Evolutionary conservation across 495 filamentous ascomycete genomes (phyloP).

Genomic region (Hyaloscypha bicolor): DNA sequence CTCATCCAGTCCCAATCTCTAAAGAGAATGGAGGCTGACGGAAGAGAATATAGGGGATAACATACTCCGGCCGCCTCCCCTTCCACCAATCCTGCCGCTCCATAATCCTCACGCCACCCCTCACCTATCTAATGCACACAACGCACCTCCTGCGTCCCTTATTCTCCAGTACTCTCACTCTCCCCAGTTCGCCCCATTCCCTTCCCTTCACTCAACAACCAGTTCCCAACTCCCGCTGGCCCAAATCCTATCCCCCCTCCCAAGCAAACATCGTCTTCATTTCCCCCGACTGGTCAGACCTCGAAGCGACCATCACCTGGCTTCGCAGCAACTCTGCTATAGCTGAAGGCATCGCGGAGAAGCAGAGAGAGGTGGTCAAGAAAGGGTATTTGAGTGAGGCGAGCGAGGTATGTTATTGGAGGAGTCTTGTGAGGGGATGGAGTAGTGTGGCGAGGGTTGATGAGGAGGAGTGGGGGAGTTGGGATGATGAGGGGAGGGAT

Average conservation of each 20-base stretch:
- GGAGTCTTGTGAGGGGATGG: slow-evolving; percentile 51
- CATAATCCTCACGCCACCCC: slow-evolving; percentile 49
- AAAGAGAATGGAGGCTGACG: not conserved
- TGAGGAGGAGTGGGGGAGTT: slow-evolving; percentile 30
- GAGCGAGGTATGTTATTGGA: slow-evolving; percentile 58
- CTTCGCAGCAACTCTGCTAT: slow-evolving; percentile 43
- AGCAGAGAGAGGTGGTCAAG: slow-evolving; percentile 48
- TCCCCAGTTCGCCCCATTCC: not conserved
- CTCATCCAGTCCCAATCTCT: not conserved
- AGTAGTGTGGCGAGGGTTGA: slow-evolving; percentile 34
- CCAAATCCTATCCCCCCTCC: slow-evolving; percentile 36
- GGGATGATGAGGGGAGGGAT: slow-evolving; percentile 28
- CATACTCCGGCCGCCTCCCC: slow-evolving; percentile 59
- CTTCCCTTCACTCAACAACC: not conserved
- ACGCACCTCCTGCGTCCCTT: slow-evolving; percentile 49
- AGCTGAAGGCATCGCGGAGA: slow-evolving; percentile 50
- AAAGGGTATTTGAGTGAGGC: slow-evolving; percentile 52
- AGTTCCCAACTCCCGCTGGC: slow-evolving; percentile 36
- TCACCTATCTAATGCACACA: slow-evolving; percentile 52
- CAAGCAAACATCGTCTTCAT: slow-evolving; percentile 57
- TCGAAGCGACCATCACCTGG: slow-evolving; percentile 47
- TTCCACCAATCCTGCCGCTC: slow-evolving; percentile 54
- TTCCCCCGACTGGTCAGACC: slow-evolving; percentile 52
- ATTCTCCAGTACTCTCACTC: slow-evolving; percentile 40
- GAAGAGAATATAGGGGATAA: slow-evolving; percentile 43